Percentiles rank a stretch among this genome's conserved stretches.
phyloP scores from a whole-genome alignment of 2,329 filamentous ascomycete species.

The Xylaria sp. region DNA sequence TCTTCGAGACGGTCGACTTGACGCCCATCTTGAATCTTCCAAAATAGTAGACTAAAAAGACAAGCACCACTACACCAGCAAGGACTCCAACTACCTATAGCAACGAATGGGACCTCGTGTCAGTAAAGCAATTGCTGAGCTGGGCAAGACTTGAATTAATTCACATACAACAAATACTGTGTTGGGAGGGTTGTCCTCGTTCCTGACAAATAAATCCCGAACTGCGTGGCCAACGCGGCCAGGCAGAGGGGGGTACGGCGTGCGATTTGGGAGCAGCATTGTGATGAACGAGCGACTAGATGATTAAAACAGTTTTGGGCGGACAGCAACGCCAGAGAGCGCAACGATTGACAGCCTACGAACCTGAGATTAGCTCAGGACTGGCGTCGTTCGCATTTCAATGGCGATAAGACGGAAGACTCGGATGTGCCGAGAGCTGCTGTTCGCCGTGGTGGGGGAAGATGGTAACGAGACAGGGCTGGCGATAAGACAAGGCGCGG shows the following conservation, averaged over 20 bases:
- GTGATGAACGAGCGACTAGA: conserved; percentile 28
- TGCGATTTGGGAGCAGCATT: conserved; percentile 32
- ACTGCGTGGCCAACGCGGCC: conserved; percentile 1
- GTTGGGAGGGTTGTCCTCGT: conserved; percentile 7
- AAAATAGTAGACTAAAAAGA: conserved; percentile 19
- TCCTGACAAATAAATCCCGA: conserved; percentile 8
- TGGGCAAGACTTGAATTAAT: background rate
- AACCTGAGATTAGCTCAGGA: conserved; percentile 18
- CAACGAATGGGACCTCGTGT: background rate
- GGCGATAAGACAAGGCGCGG: conserved; percentile 1
- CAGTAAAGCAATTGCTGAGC: background rate
- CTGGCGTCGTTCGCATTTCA: conserved; percentile 20
- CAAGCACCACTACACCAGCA: conserved; percentile 20
- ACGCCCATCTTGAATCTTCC: conserved; percentile 7
- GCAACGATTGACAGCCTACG: conserved; percentile 9
- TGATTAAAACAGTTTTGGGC: conserved; percentile 3
- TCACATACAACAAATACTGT: conserved; percentile 23
- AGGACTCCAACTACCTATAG: conserved; percentile 27
- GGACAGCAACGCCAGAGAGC: conserved; percentile 16
- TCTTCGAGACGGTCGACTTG: conserved; percentile 32
- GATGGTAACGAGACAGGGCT: background rate
- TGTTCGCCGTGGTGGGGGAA: background rate
- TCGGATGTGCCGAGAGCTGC: background rate
- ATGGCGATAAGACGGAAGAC: conserved; percentile 4
- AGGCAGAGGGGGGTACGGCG: conserved; percentile 26